These are phyloP conservation scores for Eurotiales sp. DNA, from an alignment of 2,329 filamentous ascomycete genomes.

Conservation along the genomic window DNA sequence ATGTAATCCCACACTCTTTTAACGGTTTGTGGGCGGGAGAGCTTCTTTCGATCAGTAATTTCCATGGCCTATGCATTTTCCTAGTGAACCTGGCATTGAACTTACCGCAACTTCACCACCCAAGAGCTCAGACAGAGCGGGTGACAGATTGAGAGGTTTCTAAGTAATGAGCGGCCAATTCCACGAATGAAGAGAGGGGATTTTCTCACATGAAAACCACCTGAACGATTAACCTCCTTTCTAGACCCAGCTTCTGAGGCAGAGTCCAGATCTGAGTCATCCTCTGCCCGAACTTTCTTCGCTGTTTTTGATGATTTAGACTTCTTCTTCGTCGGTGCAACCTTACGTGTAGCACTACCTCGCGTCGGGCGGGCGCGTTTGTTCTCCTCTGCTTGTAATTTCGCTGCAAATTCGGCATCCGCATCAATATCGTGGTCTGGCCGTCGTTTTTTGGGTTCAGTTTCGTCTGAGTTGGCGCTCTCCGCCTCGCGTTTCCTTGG, in stretches of 20 bases:
- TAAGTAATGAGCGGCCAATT: conserved; percentile 18
- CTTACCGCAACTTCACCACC: conserved; percentile 43
- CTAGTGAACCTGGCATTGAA: background rate
- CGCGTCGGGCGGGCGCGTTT: conserved; percentile 70
- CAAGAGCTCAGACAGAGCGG: conserved; percentile 43
- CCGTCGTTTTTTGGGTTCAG: conserved; percentile 58
- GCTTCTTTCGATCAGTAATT: conserved; percentile 43
- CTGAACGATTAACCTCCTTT: conserved; percentile 69
- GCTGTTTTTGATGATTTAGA: conserved; percentile 49
- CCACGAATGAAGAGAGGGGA: background rate
- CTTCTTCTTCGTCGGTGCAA: conserved; percentile 62
- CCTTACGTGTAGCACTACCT: conserved; percentile 62
- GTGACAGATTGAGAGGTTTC: conserved; percentile 46
- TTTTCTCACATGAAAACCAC: conserved; percentile 74
- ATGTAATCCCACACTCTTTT: conserved; percentile 97
- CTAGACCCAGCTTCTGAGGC: conserved; percentile 52
- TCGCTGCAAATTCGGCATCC: conserved; percentile 81
- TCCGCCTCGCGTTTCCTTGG: conserved; percentile 41
- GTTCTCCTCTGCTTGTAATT: conserved; percentile 91
- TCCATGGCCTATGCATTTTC: background rate
- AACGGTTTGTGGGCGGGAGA: conserved; percentile 91
- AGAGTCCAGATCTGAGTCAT: conserved; percentile 73
- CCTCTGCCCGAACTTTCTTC: conserved; percentile 70
- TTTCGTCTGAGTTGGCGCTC: conserved; percentile 38
- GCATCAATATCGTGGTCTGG: conserved; percentile 65